Base-by-base conservation (phyloP, 2,329 filamentous ascomycete species). In the Scorias spongiosa region DNA sequence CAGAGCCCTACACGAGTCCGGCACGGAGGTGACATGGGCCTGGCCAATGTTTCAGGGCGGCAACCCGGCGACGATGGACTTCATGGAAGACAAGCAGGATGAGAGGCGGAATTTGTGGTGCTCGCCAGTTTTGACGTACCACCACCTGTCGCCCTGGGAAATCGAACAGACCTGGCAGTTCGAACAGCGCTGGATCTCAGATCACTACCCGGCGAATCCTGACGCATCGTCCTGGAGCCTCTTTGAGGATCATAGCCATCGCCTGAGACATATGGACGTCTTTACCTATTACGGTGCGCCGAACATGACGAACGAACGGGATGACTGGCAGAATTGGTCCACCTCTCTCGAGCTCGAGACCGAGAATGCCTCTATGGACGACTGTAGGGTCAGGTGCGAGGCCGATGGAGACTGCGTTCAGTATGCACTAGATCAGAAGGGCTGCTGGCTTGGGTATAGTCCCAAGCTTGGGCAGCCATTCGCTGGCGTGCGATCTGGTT, bases 271-370 rank as follows among this genome's bases (percentile, higher is more conserved):
- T 42, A 46, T 49, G n/a, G 55, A 61, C 26, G 47, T 57, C 1
- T 61, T 57, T 50, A 51, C 47, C 15, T 28, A 47, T 6, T 57
- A 52, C 40, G 46, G 57, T 7, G 39, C 54, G 20, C 56, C 56
- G 1, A 46, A 54, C 29, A 47, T 57, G 34, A 44, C 47, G 2
- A 15, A 38, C 1, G 43, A 47, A 11, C 48, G 53, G 8, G 34
- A 15, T 0, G 45, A 54, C 20, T 61, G 58, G 58, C 49, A 51
- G 41, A 61, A 57, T 29, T 39, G 47, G 7, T 50, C 54, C 7
- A 45, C 49, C n/a, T 49, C 48, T 10, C 38, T 49, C 11, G 34
- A 50, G 2, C 47, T 47, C 4, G 46, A 50, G n/a, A 48, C 43
- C 9, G 39, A 42, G 2, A 43, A 45, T 15, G 43, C 32, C 3